Evolutionary conservation across 2,329 filamentous ascomycete species (phyloP), one percentile per base, ranked within the genome.

Genomic region (Aspergillus pseudoviridinutans): DNA sequence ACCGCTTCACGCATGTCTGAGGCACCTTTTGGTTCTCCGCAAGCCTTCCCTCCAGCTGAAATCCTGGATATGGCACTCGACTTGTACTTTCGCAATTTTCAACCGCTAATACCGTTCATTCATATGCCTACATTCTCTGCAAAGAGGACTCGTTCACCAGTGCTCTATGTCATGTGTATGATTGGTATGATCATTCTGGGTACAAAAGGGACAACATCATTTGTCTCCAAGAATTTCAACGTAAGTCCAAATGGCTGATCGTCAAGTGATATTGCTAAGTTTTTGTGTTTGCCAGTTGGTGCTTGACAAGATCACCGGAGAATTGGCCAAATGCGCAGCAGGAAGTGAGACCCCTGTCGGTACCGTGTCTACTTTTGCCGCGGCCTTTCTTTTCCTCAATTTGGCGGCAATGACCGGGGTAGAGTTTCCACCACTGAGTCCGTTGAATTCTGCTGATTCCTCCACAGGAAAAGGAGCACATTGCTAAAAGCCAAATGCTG

Each of bases 1-100:
- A 41, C 62, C 6, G 61, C 61, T 51, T 63, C 70, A 25, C 56
- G 58, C 2, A 58, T 61, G 46, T 65, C 66, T 50, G 61, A 51
- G 55, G 59, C 61, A 55, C 57, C 55, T 63, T 64, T 59, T 49
- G 66, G 46, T 63, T 71, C 49, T 63, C 68, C 63, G 41, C 72
- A 64, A 58, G 72, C 61, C 66, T 83, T 75, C 64, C 81, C 77
- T 38, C 80, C 80, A 2, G 78, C 79, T 3, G 80, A 83, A 61
- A 79, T 82, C 7, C 68, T 83, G 10, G 80, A 83, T 57, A 82
- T 82, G 65, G 79, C 80, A 8, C 65, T 83, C 22, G 80, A 83
- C 63, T 75, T 82, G 54, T 83, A 80, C 61, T 80, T 83, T 58
- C 79, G 80, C 50, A 79, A 79, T 38, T 82, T 82, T 57, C 80